Conservation (phyloP, 2,329 filamentous ascomycete genomes). For the Aspergillus awamori region DNA sequence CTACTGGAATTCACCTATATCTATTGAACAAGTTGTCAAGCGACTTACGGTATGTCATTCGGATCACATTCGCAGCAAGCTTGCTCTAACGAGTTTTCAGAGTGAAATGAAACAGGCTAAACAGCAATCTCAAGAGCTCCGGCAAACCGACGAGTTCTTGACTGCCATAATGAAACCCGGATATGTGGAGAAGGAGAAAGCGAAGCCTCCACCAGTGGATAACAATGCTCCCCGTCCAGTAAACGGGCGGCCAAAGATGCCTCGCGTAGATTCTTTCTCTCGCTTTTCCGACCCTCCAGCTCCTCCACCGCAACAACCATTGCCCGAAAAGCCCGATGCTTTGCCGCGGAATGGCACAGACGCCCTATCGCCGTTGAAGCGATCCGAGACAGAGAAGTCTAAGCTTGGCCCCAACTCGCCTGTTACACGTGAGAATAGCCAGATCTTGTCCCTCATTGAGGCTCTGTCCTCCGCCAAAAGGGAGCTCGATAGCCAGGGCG, state of each 20-base stretch:
- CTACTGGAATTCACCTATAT: slow-evolving; percentile 85
- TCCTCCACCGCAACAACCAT: slow-evolving; percentile 86
- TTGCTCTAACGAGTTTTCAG: slow-evolving; percentile 51
- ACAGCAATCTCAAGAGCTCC: slow-evolving; percentile 83
- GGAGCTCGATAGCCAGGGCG: slow-evolving; percentile 81
- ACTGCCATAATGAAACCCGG: slow-evolving; percentile 75
- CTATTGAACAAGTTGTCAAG: slow-evolving; percentile 93
- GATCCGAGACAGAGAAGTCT: slow-evolving; percentile 73
- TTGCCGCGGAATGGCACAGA: slow-evolving; percentile 48
- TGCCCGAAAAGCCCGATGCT: slow-evolving; percentile 89
- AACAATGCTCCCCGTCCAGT: slow-evolving; percentile 47
- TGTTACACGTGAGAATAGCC: slow-evolving; percentile 62
- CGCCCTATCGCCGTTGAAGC: slow-evolving; percentile 64
- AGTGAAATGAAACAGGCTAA: slow-evolving; percentile 87
- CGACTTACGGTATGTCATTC: slow-evolving; percentile 66
- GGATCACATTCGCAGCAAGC: slow-evolving; percentile 24
- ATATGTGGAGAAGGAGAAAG: slow-evolving; percentile 53
- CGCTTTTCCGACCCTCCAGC: slow-evolving; percentile 92
- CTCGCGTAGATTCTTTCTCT: slow-evolving; percentile 73
- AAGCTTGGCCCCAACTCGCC: slow-evolving; percentile 56
- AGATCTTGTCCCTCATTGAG: slow-evolving; percentile 82
- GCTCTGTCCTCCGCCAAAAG: slow-evolving; percentile 80
- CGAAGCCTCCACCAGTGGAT: slow-evolving; percentile 51
- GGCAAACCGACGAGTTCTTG: slow-evolving; percentile 79
- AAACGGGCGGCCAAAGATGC: slow-evolving; percentile 51